Evolutionary conservation across 257 asterid species (phyloP).

Genomic region (Rauvolfia tetraphylla): DNA sequence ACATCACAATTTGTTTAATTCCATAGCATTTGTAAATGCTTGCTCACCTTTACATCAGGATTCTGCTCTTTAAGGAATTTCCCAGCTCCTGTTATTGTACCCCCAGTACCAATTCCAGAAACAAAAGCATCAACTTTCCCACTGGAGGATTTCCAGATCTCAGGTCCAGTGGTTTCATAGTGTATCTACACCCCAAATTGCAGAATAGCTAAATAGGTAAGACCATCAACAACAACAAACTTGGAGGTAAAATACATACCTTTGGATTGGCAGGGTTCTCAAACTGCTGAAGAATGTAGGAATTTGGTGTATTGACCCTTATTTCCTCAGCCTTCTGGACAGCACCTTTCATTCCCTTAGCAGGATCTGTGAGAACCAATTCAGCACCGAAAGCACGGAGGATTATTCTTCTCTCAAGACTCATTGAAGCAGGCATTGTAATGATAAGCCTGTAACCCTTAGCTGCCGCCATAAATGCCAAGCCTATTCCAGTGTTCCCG

Average conservation of each 20-base stretch:
- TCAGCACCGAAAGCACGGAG: constrained; percentile 94
- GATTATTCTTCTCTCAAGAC: constrained; percentile 82
- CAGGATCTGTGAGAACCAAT: constrained; percentile 81
- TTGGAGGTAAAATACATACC: constrained; percentile 29
- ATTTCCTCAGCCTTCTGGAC: constrained; percentile 89
- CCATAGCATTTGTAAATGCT: constrained; percentile 1
- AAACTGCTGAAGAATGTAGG: constrained; percentile 89
- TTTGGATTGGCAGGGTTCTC: constrained; percentile 96
- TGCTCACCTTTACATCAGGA: constrained; percentile 52
- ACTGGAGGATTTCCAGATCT: constrained; percentile 62
- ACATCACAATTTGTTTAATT: background rate
- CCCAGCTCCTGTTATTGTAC: constrained; percentile 71
- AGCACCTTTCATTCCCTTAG: constrained; percentile 91
- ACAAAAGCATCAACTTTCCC: constrained; percentile 62
- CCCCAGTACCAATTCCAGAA: constrained; percentile 81
- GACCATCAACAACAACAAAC: background rate
- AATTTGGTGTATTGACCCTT: constrained; percentile 68
- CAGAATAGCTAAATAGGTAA: background rate
- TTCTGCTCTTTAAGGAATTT: constrained; percentile 68
- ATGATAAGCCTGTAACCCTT: constrained; percentile 84
- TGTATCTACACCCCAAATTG: constrained; percentile 42
- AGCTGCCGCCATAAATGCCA: constrained; percentile 97
- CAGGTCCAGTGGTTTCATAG: constrained; percentile 92
- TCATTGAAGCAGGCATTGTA: constrained; percentile 90
- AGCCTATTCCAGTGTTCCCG: constrained; percentile 93